Evolutionary conservation across 2,329 filamentous ascomycete species (phyloP).

Genomic region (Colletotrichum destructivum): DNA sequence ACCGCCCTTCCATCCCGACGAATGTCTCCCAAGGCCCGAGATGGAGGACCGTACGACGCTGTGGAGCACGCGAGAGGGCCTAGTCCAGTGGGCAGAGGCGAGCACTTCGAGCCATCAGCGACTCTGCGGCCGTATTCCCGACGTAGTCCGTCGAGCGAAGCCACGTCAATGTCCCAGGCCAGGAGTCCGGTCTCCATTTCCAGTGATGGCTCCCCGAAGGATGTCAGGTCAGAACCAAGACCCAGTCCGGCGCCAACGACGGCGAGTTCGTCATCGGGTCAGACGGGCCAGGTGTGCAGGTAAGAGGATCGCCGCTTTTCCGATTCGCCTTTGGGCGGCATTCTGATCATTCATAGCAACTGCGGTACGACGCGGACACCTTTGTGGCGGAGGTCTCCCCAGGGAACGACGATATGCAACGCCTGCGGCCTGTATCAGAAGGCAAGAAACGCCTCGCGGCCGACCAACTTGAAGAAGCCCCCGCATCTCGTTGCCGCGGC

Average conservation of each 20-base stretch:
- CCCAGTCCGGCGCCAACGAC: constrained; percentile 38
- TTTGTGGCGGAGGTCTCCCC: constrained; percentile 92
- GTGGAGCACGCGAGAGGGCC: constrained; percentile 32
- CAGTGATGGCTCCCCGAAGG: constrained; percentile 37
- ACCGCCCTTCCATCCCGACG: constrained; percentile 43
- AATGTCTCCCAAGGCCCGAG: constrained; percentile 39
- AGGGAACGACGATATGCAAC: constrained; percentile 96
- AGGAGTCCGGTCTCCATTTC: constrained; percentile 38
- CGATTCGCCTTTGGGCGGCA: neutral
- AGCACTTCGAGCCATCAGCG: constrained; percentile 3
- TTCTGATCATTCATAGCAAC: constrained; percentile 74
- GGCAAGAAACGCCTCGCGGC: constrained; percentile 90
- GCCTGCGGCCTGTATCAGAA: constrained; percentile 96
- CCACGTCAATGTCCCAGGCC: constrained; percentile 37
- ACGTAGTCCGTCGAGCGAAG: constrained; percentile 42
- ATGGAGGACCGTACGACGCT: constrained; percentile 25
- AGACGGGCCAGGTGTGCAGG: constrained; percentile 81
- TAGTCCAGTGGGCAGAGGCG: constrained; percentile 20
- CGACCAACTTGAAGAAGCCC: constrained; percentile 89
- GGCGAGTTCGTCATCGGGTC: constrained; percentile 46
- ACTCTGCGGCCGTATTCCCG: constrained; percentile 27
- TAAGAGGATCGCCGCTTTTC: constrained; percentile 51
- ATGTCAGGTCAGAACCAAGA: constrained; percentile 25
- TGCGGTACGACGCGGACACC: constrained; percentile 95
- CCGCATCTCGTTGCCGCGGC: constrained; percentile 65